phyloP scores from a whole-genome alignment of 2,329 filamentous ascomycete genomes.

The Ceratocystis albifundus region DNA sequence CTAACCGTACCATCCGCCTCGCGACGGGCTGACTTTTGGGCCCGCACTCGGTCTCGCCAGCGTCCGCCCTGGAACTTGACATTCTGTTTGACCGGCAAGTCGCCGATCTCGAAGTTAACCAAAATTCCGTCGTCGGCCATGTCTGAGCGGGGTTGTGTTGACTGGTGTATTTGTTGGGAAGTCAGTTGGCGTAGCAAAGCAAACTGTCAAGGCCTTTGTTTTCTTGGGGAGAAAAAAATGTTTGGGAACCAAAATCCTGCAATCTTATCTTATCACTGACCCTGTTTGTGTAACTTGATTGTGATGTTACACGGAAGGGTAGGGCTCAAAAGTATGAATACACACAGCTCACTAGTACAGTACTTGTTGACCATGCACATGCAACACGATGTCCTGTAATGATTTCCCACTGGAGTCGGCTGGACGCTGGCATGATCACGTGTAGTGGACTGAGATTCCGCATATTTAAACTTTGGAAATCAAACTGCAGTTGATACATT shows the following conservation, averaged over 20 bases:
- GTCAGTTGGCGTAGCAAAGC: no score
- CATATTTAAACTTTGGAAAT: neutral
- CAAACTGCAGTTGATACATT: neutral
- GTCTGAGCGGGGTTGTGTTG: neutral
- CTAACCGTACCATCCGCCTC: constrained; percentile 21
- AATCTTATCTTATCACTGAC: constrained; percentile 1
- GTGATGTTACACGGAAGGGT: neutral
- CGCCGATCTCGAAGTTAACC: constrained; percentile 75
- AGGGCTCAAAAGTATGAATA: neutral
- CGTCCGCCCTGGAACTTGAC: constrained; percentile 74
- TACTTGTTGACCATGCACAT: neutral
- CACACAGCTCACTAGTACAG: neutral
- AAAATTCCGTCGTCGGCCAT: constrained; percentile 97
- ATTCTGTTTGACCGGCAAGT: constrained; percentile 50
- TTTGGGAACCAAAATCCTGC: neutral
- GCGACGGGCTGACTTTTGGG: constrained; percentile 16
- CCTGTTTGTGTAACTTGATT: neutral
- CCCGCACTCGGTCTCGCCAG: constrained; percentile 69
- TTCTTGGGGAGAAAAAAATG: neutral
- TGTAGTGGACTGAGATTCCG: no score
- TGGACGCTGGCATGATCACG: no score
- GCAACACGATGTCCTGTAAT: neutral
- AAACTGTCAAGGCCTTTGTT: neutral
- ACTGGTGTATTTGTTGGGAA: neutral
- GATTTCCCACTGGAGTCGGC: neutral